Evolutionary conservation across 257 asterid genomes (phyloP).

Genomic region (Penstemon barbatus): DNA sequence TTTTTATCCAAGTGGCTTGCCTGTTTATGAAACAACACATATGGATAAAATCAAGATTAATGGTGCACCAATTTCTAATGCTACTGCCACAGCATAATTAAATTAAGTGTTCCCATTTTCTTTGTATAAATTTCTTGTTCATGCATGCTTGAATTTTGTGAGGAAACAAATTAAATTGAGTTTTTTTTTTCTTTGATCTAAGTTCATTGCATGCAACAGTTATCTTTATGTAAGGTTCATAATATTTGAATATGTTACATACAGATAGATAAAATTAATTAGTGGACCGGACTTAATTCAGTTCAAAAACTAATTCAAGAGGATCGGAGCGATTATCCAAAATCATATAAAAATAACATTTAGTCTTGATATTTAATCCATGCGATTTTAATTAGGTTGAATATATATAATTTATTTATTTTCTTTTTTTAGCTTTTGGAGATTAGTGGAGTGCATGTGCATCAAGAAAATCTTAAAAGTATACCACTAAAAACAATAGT

Average conservation of each 20-base stretch:
- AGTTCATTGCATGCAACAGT: constrained; percentile 9
- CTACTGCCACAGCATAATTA: constrained; percentile 10
- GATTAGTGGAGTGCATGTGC: constrained; percentile 3
- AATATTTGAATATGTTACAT: background rate
- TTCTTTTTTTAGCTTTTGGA: constrained; percentile 22
- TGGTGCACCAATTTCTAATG: constrained; percentile 25
- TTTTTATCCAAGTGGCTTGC: constrained; percentile 41
- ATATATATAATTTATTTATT: too few species aligned
- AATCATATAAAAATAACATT: background rate
- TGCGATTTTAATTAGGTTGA: background rate
- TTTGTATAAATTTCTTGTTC: constrained; percentile 4
- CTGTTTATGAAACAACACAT: constrained; percentile 53
- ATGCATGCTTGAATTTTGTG: constrained; percentile 29
- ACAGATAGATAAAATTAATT: too few species aligned
- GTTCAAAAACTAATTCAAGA: too few species aligned
- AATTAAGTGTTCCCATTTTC: background rate
- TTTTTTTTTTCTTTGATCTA: constrained; percentile 8
- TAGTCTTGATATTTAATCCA: background rate
- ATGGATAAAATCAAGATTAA: constrained; percentile 39
- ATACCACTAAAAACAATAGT: constrained; percentile 22
- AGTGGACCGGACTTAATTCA: too few species aligned
- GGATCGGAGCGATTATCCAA: too few species aligned
- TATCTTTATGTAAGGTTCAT: constrained; percentile 11
- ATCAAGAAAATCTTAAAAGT: constrained; percentile 28
- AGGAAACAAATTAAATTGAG: constrained; percentile 25